Percentiles rank a stretch among this genome's conserved stretches.
Conservation (phyloP, 192 early-diverging fungal genomes). For the Backusella morwellensis region DNA sequence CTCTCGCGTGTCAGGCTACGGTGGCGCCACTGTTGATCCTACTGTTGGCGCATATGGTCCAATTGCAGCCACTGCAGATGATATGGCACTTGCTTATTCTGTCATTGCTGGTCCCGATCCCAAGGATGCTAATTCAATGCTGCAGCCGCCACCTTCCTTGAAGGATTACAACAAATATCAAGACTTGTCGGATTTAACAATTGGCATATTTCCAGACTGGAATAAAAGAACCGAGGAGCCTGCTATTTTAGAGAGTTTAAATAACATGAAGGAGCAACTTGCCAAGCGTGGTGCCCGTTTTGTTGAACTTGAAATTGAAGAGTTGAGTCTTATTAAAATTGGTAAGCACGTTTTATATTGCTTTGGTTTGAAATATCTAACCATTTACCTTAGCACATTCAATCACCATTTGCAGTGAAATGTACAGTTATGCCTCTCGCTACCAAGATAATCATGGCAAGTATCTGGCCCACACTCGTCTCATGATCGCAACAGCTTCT, state of each 20-base stretch:
- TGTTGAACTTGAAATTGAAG: constrained; percentile 9
- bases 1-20: constrained; percentile 56
- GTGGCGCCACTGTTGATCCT: constrained; percentile 52
- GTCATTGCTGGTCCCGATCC: constrained; percentile 57
- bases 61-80: constrained; percentile 64
- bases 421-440: constrained; percentile 38
- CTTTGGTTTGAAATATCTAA: not conserved
- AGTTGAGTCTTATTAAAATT: not conserved
- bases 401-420: constrained; percentile 64
- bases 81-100: constrained; percentile 66
- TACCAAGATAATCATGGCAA: constrained; percentile 18
- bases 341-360: not conserved
- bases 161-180: not conserved
- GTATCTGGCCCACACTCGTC: constrained; percentile 44
- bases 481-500: constrained; percentile 34
- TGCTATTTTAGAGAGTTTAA: not conserved
- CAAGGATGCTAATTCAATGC: constrained; percentile 41
- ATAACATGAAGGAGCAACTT: not conserved
- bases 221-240: not conserved
- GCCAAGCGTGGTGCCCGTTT: not conserved
- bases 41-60: constrained; percentile 65
- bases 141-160: constrained; percentile 41
- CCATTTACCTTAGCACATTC: constrained; percentile 46
- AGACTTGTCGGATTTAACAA: not conserved
- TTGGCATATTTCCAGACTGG: not conserved